Evolutionary conservation across 1,284 basidiomycete genomes (phyloP).

Genomic region (Moesziomyces sp.): DNA sequence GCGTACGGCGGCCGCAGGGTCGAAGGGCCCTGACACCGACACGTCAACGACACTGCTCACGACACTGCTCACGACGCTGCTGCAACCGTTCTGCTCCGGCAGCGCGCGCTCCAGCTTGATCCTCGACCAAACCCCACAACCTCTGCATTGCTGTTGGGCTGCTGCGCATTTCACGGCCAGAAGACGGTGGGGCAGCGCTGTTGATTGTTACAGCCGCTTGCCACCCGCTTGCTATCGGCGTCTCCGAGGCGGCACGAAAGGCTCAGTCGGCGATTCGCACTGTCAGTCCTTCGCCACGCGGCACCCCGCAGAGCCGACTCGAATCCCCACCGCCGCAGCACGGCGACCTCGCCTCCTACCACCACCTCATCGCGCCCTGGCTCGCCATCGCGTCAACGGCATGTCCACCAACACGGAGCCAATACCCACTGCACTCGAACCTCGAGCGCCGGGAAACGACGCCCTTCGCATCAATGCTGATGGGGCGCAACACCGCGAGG

Average conservation of each 20-base stretch:
- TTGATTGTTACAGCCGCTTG: no score
- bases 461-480: not conserved
- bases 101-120: not conserved
- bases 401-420: conserved; percentile 32
- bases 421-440: conserved; percentile 1
- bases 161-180: no score
- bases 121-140: not conserved
- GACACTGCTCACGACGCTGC: not conserved
- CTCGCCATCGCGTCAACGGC: not conserved
- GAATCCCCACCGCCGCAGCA: no score
- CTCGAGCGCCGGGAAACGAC: not conserved
- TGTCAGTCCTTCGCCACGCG: not conserved
- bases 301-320: not conserved
- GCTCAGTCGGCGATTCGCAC: not conserved
- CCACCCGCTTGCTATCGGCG: no score
- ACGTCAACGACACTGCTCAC: not conserved
- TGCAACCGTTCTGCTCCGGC: not conserved
- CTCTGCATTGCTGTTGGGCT: no score
- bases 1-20: no score
- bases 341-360: no score
- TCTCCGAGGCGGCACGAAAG: not conserved
- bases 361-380: not conserved
- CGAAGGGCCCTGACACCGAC: not conserved
- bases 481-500: not conserved
- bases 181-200: no score